phyloP scores from a whole-genome alignment of 805 yeast genomes.

The Kodamaea sagamina region DNA sequence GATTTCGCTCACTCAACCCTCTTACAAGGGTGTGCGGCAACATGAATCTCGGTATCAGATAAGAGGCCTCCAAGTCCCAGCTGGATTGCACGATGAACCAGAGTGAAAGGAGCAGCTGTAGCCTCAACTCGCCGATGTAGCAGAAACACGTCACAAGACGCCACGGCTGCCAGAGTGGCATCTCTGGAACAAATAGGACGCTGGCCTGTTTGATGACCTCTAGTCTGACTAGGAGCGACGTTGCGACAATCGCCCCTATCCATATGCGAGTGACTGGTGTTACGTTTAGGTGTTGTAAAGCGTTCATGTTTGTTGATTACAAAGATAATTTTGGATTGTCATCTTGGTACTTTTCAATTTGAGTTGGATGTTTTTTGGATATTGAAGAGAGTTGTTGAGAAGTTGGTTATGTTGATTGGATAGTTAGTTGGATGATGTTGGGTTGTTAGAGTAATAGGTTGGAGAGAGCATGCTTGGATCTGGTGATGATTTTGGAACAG shows the following conservation, averaged over 20 bases:
- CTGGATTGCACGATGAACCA: conserved; percentile 1
- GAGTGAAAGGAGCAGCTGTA: neutral
- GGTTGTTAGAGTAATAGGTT: no score
- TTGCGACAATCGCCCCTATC: conserved; percentile 26
- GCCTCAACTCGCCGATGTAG: conserved; percentile 17
- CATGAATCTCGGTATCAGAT: conserved; percentile 15
- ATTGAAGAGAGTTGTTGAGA: no score
- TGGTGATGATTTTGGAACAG: no score
- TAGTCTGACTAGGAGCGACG: conserved; percentile 24
- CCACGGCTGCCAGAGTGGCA: conserved; percentile 37
- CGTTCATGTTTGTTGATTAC: conserved; percentile 19
- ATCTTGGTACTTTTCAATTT: no score
- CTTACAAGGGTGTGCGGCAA: conserved; percentile 1
- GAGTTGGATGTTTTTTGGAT: no score
- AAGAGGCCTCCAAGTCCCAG: neutral
- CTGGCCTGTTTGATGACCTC: conserved; percentile 20
- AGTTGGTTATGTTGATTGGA: no score
- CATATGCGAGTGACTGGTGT: conserved; percentile 29
- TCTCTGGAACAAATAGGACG: conserved; percentile 30
- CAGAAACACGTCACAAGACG: conserved; percentile 37
- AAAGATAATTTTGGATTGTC: neutral
- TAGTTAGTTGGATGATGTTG: no score
- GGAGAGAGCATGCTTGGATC: no score
- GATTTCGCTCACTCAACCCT: neutral
- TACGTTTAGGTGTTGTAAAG: conserved; percentile 15